Evolutionary conservation across 495 filamentous ascomycete species (phyloP).

Genomic region (Margaritispora aquatica): DNA sequence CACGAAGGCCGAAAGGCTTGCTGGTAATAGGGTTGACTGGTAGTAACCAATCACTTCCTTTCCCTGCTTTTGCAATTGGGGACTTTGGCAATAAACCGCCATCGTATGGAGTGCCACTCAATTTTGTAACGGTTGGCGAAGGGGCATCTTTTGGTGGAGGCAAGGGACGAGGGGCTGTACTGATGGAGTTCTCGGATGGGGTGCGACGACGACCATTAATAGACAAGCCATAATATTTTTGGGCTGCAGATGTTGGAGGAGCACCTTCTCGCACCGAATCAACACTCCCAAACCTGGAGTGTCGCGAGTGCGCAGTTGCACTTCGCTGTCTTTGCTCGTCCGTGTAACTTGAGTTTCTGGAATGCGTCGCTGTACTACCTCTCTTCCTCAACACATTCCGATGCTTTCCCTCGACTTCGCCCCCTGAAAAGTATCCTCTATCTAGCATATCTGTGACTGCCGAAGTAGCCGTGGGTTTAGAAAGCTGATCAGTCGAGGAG

Average conservation of each 20-base stretch:
- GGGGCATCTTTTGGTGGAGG: conserved; percentile 31
- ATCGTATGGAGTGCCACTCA: conserved; percentile 50
- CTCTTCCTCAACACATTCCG: conserved; percentile 81
- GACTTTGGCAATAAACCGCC: conserved; percentile 45
- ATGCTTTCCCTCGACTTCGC: conserved; percentile 68
- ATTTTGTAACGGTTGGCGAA: conserved; percentile 58
- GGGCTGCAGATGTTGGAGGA: conserved; percentile 35
- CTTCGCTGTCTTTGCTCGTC: conserved; percentile 61
- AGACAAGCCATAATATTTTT: conserved; percentile 57
- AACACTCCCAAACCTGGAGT: conserved; percentile 73
- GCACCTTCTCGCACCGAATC: conserved; percentile 45
- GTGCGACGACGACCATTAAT: conserved; percentile 37
- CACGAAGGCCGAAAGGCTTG: conserved; percentile 56
- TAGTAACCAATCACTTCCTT: conserved; percentile 44
- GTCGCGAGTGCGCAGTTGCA: conserved; percentile 55
- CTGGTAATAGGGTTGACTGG: conserved; percentile 47
- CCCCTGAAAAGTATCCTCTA: conserved; percentile 89
- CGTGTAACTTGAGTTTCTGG: conserved; percentile 63
- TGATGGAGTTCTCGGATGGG: conserved; percentile 40
- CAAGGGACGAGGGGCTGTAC: conserved; percentile 38
- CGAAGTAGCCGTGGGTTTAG: conserved; percentile 10
- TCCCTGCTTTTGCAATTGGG: conserved; percentile 35
- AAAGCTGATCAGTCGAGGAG: conserved; percentile 28
- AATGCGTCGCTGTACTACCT: conserved; percentile 43
- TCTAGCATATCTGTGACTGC: conserved; percentile 57